These are phyloP conservation scores for Annulohypoxylon nitens DNA, from an alignment of 495 filamentous ascomycete species.

Conservation along the genomic window DNA sequence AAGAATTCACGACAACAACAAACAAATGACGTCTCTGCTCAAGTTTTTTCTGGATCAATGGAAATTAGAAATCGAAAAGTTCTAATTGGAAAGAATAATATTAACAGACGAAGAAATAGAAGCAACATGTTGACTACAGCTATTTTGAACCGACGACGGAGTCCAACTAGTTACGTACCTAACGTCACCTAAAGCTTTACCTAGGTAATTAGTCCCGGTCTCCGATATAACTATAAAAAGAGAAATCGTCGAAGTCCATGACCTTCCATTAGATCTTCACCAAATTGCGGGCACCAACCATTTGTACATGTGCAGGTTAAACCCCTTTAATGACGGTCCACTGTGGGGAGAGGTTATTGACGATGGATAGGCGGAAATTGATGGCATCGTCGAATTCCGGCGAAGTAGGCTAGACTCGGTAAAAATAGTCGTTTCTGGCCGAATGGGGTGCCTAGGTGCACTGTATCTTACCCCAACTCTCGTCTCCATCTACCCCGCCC, in stretches of 20 bases:
- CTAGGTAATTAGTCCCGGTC: conserved; percentile 10
- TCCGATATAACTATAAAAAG: conserved; percentile 5
- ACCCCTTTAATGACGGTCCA: conserved; percentile 25
- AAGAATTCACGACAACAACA: background rate
- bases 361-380: conserved; percentile 1
- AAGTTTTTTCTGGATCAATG: background rate
- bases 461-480: conserved; percentile 25
- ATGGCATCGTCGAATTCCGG: conserved; percentile 26
- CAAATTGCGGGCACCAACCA: conserved; percentile 34
- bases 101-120: background rate
- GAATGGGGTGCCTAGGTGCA: conserved; percentile 17
- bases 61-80: background rate
- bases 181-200: background rate
- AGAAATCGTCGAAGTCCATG: background rate
- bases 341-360: conserved; percentile 21
- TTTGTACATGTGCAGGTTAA: conserved; percentile 7
- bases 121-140: background rate
- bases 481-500: conserved; percentile 41
- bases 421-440: conserved; percentile 41
- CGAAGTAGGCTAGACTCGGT: conserved; percentile 37
- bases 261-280: background rate
- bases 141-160: conserved; percentile 29
- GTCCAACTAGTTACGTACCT: conserved; percentile 17
- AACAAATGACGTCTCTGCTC: background rate
- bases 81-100: background rate